Percentiles rank a stretch among this genome's conserved stretches.
Conservation (phyloP, 176 grass and related monocot genomes). For the Secale cereale region DNA sequence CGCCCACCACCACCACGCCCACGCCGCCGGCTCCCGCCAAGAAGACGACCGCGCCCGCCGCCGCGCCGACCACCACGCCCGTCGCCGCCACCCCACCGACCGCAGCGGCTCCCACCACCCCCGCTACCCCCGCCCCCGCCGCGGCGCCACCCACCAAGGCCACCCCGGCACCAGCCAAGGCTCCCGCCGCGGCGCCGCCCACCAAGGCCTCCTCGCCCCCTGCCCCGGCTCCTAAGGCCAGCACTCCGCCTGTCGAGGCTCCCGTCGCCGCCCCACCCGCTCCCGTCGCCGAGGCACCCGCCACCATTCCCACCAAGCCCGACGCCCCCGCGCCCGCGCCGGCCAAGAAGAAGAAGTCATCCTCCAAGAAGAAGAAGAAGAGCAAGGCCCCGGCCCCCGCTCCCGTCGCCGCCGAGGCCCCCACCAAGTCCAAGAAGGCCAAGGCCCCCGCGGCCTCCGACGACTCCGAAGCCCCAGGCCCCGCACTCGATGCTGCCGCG, state of each 20-base stretch:
- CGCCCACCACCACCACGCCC: conserved; percentile 17
- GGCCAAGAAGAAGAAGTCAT: conserved; percentile 48
- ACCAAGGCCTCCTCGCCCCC: conserved; percentile 28
- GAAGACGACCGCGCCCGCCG: conserved; percentile 30
- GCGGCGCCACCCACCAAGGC: conserved; percentile 13
- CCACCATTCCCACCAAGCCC: conserved; percentile 42
- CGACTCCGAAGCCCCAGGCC: conserved; percentile 31
- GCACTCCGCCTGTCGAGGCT: background rate
- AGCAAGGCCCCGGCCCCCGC: conserved; percentile 44
- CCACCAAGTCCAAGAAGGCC: conserved; percentile 32
- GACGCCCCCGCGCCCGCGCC: conserved; percentile 52
- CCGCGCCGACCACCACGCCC: background rate
- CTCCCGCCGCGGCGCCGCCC: conserved; percentile 35
- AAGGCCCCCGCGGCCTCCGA: conserved; percentile 15
- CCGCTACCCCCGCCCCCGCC: conserved; percentile 13
- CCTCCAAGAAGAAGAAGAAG: conserved; percentile 64
- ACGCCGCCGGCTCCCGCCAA: conserved; percentile 29
- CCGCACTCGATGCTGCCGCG: background rate
- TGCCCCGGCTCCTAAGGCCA: background rate
- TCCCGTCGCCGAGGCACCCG: background rate
- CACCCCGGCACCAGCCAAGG: conserved; percentile 27
- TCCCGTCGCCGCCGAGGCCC: conserved; percentile 30
- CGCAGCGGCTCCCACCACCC: conserved; percentile 29
- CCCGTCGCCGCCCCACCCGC: conserved; percentile 28
- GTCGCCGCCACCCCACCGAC: conserved; percentile 3